Base-by-base conservation (phyloP, 73 alveolate species). In the Paramecium caudatum region DNA sequence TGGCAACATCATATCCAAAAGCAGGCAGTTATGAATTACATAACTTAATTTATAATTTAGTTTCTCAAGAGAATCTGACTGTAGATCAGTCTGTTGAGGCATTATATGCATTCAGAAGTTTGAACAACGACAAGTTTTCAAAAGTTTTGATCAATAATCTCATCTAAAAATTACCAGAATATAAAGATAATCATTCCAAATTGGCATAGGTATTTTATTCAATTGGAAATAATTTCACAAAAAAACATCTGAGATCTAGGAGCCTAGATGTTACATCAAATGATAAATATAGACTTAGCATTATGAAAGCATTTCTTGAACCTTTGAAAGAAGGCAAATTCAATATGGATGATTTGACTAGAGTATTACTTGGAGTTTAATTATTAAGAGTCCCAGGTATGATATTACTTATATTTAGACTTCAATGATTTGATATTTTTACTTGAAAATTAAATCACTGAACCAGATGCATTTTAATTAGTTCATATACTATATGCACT, bases 11-110 rank as follows among this genome's bases (percentile, higher is more conserved):
- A 6, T 74, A 41, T 45, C 88, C 88, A 16, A 74, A 74, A 15
- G 88, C 65, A n/a, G 62, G 88, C 5, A 39, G 47, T 74, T 45
- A 74, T 45, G 45, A 74, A 41, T 37, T 74, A 39, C 88, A 74
- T 34, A 39, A 45, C 5, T 27, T 41, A 37, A 74, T 74, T 16
- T 41, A 74, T 41, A 30, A 74, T 27, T 74, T 74, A 74, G 65
- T 41, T n/a, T 23, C 39, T 7, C 17, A 74, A 45, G 88, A 74
- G 16, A 74, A 41, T 5, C 30, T 74, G 5, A 19, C 23, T 41
- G 88, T 41, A 1, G 88, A 74, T 74, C 25, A 74, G 15, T 34
- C 33, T 27, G 30, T 74, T 74, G 65, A 74, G 19, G 88, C 88
- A 4, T 27, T 45, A 13, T 74, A 37, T 74, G 88, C 88, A 15